phyloP scores from a whole-genome alignment of 306 rosid species.

The Senna siamea region DNA sequence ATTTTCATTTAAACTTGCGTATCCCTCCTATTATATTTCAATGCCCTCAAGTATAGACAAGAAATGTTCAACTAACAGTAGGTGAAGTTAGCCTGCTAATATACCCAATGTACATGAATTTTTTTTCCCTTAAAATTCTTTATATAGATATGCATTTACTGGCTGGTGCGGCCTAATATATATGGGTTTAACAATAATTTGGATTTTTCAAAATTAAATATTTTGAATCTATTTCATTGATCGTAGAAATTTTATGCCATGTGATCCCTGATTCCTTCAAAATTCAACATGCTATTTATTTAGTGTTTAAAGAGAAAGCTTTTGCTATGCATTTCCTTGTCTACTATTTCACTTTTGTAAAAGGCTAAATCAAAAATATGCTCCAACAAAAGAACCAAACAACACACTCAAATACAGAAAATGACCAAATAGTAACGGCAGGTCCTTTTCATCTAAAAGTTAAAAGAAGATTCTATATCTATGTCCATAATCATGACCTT shows the following conservation, averaged over 20 bases:
- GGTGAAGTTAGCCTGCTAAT: not conserved
- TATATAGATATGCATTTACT: no score
- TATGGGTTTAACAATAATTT: not conserved
- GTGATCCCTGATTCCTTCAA: not conserved
- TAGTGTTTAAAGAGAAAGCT: not conserved
- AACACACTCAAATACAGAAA: not conserved
- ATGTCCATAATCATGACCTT: not conserved
- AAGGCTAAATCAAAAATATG: not conserved
- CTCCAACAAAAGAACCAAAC: conserved; percentile 7
- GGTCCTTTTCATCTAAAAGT: not conserved
- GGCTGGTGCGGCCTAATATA: no score
- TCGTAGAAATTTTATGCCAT: not conserved
- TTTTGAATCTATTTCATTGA: no score
- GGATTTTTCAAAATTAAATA: no score
- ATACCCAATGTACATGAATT: not conserved
- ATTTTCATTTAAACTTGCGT: no score
- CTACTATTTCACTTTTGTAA: not conserved
- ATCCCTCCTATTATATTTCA: no score
- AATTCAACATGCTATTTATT: conserved; percentile 2
- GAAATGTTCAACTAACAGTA: no score
- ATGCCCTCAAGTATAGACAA: no score
- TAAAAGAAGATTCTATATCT: not conserved
- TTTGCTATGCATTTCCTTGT: not conserved
- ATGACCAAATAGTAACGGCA: not conserved
- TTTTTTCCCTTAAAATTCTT: no score